phyloP scores from a whole-genome alignment of 192 early-diverging fungal genomes.

The Physocladia obscura region DNA sequence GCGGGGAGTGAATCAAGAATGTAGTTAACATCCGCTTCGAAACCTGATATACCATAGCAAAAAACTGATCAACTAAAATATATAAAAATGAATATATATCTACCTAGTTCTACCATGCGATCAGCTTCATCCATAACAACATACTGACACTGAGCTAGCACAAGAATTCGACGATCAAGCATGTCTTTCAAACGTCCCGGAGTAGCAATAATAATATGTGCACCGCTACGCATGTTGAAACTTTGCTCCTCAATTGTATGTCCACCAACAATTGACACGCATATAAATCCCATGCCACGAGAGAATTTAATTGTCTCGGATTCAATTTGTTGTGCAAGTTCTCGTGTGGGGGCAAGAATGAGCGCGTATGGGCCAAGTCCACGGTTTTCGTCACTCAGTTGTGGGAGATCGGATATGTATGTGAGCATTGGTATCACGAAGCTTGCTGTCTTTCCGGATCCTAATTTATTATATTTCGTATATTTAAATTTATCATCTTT shows the following conservation, averaged over 20 bases:
- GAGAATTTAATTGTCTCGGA: conserved; percentile 89
- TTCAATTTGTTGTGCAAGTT: conserved; percentile 97
- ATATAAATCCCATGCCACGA: conserved; percentile 77
- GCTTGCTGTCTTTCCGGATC: conserved; percentile 92
- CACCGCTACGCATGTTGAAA: conserved; percentile 84
- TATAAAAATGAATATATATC: neutral
- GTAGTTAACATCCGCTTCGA: conserved; percentile 92
- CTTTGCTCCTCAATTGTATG: conserved; percentile 88
- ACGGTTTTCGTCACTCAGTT: conserved; percentile 74
- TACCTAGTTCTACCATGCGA: conserved; percentile 63
- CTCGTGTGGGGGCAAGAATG: conserved; percentile 94
- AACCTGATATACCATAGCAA: conserved; percentile 40
- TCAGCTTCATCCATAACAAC: conserved; percentile 99
- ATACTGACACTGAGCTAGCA: conserved; percentile 91
- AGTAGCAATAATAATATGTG: conserved; percentile 96
- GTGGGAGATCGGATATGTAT: conserved; percentile 80
- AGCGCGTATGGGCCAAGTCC: conserved; percentile 88
- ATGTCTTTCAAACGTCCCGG: conserved; percentile 94
- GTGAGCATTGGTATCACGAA: conserved; percentile 95
- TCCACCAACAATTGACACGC: conserved; percentile 63
- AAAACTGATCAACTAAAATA: neutral
- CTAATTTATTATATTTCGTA: no score
- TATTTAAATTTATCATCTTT: no score
- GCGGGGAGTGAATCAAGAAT: conserved; percentile 93
- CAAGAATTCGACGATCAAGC: conserved; percentile 84